Conservation (phyloP, 139 green algal genomes). For the Coelastrella sp. region DNA sequence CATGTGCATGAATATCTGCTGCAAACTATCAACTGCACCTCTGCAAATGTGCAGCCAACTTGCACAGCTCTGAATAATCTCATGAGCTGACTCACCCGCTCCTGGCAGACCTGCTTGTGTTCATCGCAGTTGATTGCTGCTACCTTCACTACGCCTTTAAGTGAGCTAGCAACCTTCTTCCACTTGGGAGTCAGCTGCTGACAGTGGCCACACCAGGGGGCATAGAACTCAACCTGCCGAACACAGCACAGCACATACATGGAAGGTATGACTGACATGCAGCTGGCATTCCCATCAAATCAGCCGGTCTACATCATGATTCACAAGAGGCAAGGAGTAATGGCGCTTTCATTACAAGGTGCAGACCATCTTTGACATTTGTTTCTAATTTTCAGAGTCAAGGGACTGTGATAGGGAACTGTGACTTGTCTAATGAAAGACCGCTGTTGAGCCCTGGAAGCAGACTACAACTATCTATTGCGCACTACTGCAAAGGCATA, state of each 20-base stretch:
- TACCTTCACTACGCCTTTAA: constrained; percentile 83
- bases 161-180: constrained; percentile 67
- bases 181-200: constrained; percentile 82
- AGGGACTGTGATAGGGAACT: too few relatives aligned
- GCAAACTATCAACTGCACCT: not conserved
- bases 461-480: too few relatives aligned
- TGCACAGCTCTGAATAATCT: not conserved
- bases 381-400: too few relatives aligned
- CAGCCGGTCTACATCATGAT: too few relatives aligned
- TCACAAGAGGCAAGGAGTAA: not conserved
- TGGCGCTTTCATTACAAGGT: not conserved
- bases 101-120: constrained; percentile 71
- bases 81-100: not conserved
- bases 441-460: too few relatives aligned
- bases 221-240: constrained; percentile 78
- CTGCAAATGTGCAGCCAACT: not conserved
- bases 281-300: not conserved
- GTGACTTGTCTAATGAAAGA: too few relatives aligned
- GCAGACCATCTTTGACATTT: too few relatives aligned
- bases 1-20: not conserved
- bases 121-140: constrained; percentile 88
- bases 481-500: too few relatives aligned
- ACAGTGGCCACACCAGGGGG: constrained; percentile 76
- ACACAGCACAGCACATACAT: not conserved
- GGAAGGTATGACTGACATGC: not conserved